Conservation (phyloP, 768 basidiomycete genomes). For the Boletus barrowsii region DNA sequence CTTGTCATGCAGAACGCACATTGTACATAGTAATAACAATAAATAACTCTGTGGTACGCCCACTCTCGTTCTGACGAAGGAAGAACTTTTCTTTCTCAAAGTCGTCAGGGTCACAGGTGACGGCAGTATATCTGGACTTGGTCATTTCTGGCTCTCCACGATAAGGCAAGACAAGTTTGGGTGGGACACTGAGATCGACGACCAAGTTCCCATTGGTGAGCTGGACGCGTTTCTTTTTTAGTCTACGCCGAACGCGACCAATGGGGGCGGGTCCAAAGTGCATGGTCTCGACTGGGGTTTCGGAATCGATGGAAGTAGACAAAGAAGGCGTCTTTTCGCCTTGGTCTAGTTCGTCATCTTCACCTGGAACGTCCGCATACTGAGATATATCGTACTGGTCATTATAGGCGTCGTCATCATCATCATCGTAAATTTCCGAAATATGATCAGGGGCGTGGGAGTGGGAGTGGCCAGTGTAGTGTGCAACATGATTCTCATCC, state of each 20-base stretch:
- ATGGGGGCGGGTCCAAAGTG: conserved; percentile 89
- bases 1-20: conserved; percentile 47
- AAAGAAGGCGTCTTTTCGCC: conserved; percentile 26
- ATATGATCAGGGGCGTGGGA: conserved; percentile 9
- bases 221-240: conserved; percentile 78
- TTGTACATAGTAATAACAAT: conserved; percentile 98
- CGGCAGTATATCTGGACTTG: conserved; percentile 78
- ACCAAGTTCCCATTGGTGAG: conserved; percentile 88
- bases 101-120: conserved; percentile 92
- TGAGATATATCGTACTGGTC: conserved; percentile 33
- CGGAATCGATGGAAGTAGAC: conserved; percentile 38
- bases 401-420: conserved; percentile 8
- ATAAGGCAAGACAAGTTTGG: conserved; percentile 75
- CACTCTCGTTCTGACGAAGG: conserved; percentile 76
- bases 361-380: conserved; percentile 25
- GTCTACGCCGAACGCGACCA: conserved; percentile 72
- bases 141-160: conserved; percentile 70
- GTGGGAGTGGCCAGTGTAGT: conserved; percentile 46
- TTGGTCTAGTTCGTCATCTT: conserved; percentile 18
- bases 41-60: conserved; percentile 84
- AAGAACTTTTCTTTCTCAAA: conserved; percentile 83
- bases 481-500: conserved; percentile 52
- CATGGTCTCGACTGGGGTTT: conserved; percentile 59
- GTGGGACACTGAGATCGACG: conserved; percentile 78
- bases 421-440: conserved; percentile 21